Base-by-base conservation (phyloP, 805 yeast genomes). In the Yamadazyma takamatsuzukensis region DNA sequence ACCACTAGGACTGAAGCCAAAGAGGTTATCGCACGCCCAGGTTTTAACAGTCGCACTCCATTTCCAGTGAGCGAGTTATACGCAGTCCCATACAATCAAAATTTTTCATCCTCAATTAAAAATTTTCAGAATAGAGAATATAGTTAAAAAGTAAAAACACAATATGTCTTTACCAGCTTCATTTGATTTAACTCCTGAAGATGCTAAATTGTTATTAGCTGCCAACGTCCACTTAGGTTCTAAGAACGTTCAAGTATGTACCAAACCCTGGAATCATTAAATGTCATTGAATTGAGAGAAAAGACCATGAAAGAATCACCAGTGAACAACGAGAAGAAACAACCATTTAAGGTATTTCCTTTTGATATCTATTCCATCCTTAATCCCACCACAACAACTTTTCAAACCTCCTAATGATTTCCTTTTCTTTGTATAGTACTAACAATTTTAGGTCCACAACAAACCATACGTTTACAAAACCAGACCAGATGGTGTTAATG, bases 171-270 rank as follows among this genome's bases (percentile, higher is more conserved):
- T 80, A 72, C 89, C 90, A 70, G 86, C 84, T 74, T 76, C 86
- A 63, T 80, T 83, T 74, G 86, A 81, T 71, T 82, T 85, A 73
- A 87, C 96, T 71, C 87, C 88, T 72, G 96, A 87, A 77, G 97
- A 89, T 76, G 95, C 95, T 76, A 93, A 93, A 80, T 85, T 90
- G 70, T 80, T 93, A 74, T 83, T 93, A 77, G 97, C 98, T 71
- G 98, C 98, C 71, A 90, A 90, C 87, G 86, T 82, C 64, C 98
- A 93, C 80, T 83, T 93, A 71, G 98, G 98, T 74, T 82, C 97
- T 70, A 93, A 93, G 87, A 93, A 93, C 87, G 95, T 90, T 72
- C 97, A 89, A 79, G 95, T 84, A 81, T 74, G 89, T 79, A 58
- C 43, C 8, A n/a, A n/a, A n/a, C n/a, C n/a, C n/a, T n/a, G n/a